Evolutionary conservation across 2,329 filamentous ascomycete genomes (phyloP).

Genomic region (Pseudogymnoascus sp.): DNA sequence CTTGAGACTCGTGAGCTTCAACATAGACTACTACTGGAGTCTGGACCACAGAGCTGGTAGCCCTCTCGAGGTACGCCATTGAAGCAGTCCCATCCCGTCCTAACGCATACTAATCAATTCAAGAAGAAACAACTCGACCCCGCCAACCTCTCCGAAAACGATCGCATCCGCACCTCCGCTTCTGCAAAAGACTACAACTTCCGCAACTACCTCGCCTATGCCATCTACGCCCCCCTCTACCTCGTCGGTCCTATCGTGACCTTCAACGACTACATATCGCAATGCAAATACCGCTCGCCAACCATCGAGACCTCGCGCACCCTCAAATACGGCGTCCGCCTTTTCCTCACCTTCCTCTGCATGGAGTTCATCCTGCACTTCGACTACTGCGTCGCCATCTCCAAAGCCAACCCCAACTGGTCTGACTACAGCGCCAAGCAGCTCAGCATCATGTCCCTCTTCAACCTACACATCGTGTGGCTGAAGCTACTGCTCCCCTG

Average conservation of each 20-base stretch:
- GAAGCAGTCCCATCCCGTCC: background rate
- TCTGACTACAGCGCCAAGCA: slow-evolving; percentile 76
- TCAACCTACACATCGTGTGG: slow-evolving; percentile 97
- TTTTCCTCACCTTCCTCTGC: slow-evolving; percentile 67
- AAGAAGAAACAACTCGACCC: slow-evolving; percentile 99
- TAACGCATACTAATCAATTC: slow-evolving; percentile 49
- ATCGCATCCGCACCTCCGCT: slow-evolving; percentile 73
- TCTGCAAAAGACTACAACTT: slow-evolving; percentile 64
- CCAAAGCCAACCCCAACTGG: slow-evolving; percentile 74
- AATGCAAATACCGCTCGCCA: slow-evolving; percentile 64
- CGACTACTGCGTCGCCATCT: slow-evolving; percentile 89
- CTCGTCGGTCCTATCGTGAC: slow-evolving; percentile 88
- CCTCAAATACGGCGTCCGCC: slow-evolving; percentile 73
- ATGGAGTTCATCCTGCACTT: slow-evolving; percentile 93
- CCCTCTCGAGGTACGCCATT: slow-evolving; percentile 67
- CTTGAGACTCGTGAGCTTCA: slow-evolving; percentile 88
- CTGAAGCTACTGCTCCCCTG: slow-evolving; percentile 92
- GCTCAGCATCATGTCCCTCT: slow-evolving; percentile 82
- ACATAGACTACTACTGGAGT: slow-evolving; percentile 95
- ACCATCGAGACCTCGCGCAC: slow-evolving; percentile 67
- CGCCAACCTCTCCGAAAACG: slow-evolving; percentile 75
- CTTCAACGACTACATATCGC: slow-evolving; percentile 96
- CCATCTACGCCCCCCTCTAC: slow-evolving; percentile 88
- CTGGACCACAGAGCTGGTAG: slow-evolving; percentile 54
- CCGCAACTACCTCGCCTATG: slow-evolving; percentile 82